A percentile compares a stretch with the other conserved stretches of the same genome.
Conservation (phyloP, 2,329 filamentous ascomycete species). For the Penicillium sp. region DNA sequence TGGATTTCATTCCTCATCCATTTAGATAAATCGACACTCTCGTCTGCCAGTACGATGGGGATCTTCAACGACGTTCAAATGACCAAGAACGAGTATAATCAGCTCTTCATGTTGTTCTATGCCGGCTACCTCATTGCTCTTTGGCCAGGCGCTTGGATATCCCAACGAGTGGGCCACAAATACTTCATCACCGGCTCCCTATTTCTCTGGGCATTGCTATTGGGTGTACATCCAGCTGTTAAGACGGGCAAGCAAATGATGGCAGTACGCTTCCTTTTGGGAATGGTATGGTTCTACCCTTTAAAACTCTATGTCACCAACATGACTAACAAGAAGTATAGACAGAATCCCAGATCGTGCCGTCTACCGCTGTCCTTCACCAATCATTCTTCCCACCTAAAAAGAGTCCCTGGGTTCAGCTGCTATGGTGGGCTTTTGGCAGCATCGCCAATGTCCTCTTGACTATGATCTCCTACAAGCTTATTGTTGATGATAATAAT, state of each 20-base stretch:
- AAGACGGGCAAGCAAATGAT: slow-evolving; percentile 14
- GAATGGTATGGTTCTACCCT: slow-evolving; percentile 5
- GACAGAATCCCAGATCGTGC: slow-evolving; percentile 34
- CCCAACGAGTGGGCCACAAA: slow-evolving; percentile 11
- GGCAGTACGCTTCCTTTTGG: slow-evolving; percentile 10
- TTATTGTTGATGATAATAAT: slow-evolving; percentile 16
- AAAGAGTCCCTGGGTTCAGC: slow-evolving; percentile 34
- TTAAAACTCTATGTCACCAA: background rate
- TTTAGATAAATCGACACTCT: slow-evolving; percentile 12
- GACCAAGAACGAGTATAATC: slow-evolving; percentile 13
- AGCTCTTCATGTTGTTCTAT: slow-evolving; percentile 16
- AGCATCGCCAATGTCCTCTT: slow-evolving; percentile 33
- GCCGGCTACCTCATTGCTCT: slow-evolving; percentile 14
- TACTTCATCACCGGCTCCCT: slow-evolving; percentile 11
- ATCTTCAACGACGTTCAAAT: slow-evolving; percentile 13
- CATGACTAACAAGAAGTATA: slow-evolving; percentile 1
- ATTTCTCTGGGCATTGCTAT: slow-evolving; percentile 10
- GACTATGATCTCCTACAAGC: slow-evolving; percentile 34
- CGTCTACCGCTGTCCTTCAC: slow-evolving; percentile 33
- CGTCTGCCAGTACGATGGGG: slow-evolving; percentile 14
- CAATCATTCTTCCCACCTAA: slow-evolving; percentile 34
- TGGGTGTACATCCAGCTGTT: slow-evolving; percentile 6
- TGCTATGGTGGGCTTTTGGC: slow-evolving; percentile 35
- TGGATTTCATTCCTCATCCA: slow-evolving; percentile 16
- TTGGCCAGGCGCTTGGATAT: slow-evolving; percentile 12